phyloP scores from a whole-genome alignment of 768 basidiomycete genomes.

The Hebeloma cylindrosporum region DNA sequence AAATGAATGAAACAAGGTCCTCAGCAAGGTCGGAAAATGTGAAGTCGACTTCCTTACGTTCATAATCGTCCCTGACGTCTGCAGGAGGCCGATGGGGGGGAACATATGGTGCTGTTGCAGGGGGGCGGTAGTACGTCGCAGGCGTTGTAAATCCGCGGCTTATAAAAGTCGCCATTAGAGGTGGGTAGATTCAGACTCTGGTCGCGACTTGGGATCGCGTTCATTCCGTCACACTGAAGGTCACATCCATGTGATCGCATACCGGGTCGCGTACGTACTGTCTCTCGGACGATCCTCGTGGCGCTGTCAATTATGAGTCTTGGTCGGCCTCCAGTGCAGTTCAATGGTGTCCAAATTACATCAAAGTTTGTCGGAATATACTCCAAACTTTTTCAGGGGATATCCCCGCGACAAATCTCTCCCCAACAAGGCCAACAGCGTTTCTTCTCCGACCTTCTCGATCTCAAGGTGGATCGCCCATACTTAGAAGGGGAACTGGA shows the following conservation, averaged over 20 bases:
- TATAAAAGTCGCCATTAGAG: slow-evolving; percentile 24
- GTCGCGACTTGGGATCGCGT: too few relatives aligned
- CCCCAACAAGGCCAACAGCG: slow-evolving; percentile 42
- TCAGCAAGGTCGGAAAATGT: slow-evolving; percentile 4
- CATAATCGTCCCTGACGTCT: slow-evolving; percentile 71
- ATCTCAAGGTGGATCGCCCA: slow-evolving; percentile 49
- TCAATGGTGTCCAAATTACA: slow-evolving; percentile 20
- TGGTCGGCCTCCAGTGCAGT: not conserved
- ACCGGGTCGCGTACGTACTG: too few relatives aligned
- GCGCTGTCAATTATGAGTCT: not conserved
- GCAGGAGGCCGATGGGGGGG: slow-evolving; percentile 31
- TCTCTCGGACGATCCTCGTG: too few relatives aligned
- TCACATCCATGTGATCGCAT: slow-evolving; percentile 12
- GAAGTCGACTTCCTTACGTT: slow-evolving; percentile 55
- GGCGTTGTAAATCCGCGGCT: slow-evolving; percentile 19
- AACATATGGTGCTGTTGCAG: slow-evolving; percentile 12
- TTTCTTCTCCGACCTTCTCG: slow-evolving; percentile 56
- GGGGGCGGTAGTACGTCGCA: slow-evolving; percentile 24
- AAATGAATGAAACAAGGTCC: slow-evolving; percentile 11
- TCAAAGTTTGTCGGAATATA: slow-evolving; percentile 51
- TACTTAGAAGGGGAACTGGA: slow-evolving; percentile 43
- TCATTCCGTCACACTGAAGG: too few relatives aligned
- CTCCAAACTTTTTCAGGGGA: slow-evolving; percentile 52
- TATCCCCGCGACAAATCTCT: slow-evolving; percentile 41
- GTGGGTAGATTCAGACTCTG: slow-evolving; percentile 3